Evolutionary conservation across 2,329 filamentous ascomycete genomes (phyloP).

Genomic region (Harringtonia aguacate): DNA sequence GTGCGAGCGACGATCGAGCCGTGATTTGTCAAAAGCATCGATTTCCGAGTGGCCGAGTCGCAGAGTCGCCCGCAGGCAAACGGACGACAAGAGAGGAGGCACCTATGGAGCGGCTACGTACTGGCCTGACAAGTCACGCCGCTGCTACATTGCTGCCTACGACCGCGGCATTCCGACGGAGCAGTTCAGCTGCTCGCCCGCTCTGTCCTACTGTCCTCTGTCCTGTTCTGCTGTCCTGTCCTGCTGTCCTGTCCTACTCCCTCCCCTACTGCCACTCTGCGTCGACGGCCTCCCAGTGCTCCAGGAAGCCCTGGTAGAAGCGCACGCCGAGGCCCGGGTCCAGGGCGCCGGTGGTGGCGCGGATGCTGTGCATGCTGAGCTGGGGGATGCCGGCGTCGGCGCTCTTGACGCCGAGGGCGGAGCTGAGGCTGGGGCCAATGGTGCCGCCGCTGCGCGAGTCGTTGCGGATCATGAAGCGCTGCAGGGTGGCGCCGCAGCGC

Average conservation of each 20-base stretch:
- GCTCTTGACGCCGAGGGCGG: constrained; percentile 67
- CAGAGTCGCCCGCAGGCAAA: no score
- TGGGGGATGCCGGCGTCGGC: constrained; percentile 87
- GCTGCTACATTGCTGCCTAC: no score
- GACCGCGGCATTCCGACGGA: no score
- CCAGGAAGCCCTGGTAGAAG: constrained; percentile 82
- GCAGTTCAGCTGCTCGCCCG: no score
- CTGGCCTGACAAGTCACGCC: no score
- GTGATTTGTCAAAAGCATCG: no score
- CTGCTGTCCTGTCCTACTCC: neutral
- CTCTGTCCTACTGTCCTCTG: no score
- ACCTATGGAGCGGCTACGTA: no score
- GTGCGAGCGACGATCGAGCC: no score
- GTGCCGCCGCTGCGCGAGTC: constrained; percentile 84
- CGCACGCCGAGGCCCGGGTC: constrained; percentile 84
- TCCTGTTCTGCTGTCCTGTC: no score
- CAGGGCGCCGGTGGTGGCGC: constrained; percentile 74
- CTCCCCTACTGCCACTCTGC: constrained; percentile 48
- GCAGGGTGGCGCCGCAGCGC: constrained; percentile 58
- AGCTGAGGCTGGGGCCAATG: constrained; percentile 83
- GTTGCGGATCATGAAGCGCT: constrained; percentile 92
- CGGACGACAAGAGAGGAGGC: no score
- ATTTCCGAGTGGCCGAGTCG: no score
- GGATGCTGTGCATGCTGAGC: constrained; percentile 86
- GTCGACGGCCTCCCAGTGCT: constrained; percentile 77